Conservation (phyloP, 257 asterid genomes). For the Przewalskia tangutica region DNA sequence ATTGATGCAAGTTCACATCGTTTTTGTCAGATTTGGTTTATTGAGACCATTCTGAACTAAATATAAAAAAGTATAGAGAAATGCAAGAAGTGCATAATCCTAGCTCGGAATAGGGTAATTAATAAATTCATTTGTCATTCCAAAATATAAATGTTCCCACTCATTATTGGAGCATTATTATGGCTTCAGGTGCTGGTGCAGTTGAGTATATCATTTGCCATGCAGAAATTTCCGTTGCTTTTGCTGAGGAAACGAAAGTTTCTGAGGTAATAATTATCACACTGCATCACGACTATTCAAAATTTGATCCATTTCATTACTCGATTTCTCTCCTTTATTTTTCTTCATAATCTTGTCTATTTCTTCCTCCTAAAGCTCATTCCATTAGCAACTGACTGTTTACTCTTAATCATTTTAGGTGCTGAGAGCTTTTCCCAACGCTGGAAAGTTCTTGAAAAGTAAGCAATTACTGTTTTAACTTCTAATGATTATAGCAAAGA, state of each 20-base stretch:
- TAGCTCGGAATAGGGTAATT: background rate
- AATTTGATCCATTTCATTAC: background rate
- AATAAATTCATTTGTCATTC: background rate
- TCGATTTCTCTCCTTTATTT: background rate
- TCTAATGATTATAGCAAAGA: background rate
- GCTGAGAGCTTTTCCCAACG: slow-evolving; percentile 51
- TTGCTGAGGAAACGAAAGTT: slow-evolving; percentile 59
- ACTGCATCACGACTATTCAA: background rate
- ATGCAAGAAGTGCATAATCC: background rate
- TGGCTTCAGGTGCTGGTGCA: slow-evolving; percentile 67
- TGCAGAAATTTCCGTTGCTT: slow-evolving; percentile 62
- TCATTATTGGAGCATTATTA: background rate
- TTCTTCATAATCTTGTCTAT: background rate
- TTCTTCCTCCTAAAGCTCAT: background rate
- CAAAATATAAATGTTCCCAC: too few relatives aligned
- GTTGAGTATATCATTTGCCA: slow-evolving; percentile 65
- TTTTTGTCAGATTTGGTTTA: background rate
- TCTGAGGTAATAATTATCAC: slow-evolving; percentile 40
- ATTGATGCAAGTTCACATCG: background rate
- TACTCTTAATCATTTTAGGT: slow-evolving; percentile 24
- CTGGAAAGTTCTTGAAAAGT: slow-evolving; percentile 55
- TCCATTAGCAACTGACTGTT: background rate
- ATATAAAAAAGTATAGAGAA: background rate
- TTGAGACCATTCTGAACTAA: background rate
- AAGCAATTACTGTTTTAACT: slow-evolving; percentile 16